Evolutionary conservation across 805 yeast species (phyloP), one percentile per base, ranked within the genome.

Genomic region (Pichia gijzeniarum): DNA sequence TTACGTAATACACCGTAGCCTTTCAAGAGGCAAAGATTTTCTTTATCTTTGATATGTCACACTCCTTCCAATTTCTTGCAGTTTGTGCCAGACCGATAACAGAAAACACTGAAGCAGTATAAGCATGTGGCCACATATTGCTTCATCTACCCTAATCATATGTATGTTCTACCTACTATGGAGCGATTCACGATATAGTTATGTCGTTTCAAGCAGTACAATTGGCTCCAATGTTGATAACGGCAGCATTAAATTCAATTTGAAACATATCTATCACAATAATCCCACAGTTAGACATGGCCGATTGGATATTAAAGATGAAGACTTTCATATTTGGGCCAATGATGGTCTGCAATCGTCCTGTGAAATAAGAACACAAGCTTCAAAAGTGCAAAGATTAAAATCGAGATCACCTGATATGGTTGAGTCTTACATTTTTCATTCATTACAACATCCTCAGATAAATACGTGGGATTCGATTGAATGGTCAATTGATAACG

Each of bases 371-470:
- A 54, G 47, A n/a, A 45, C 54, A 1, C 16, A 46, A 14, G n/a
- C 35, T 1, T 44, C 54, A 4, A 27, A 51, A 21, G 45, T 56
- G 13, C 53, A 62, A 16, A 63, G 85, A 42, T 50, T 80, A 52
- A 55, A 54, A 2, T 62, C 73, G 33, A 61, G 83, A 17, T 62
- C 69, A 38, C 90, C 90, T 0, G 79, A 76, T 37, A 77, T 74
- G 57, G 67, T 86, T 46, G 89, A 84, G 56, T 72, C 82, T 2
- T 85, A 82, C 58, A 60, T 85, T 38, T 71, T 74, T 16, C 80
- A 73, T 59, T 80, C 87, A 1, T 59, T 72, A 43, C 61, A 64
- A 13, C 25, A 42, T 16, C 50, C 70, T 70, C 3, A 61, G 51
- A 14, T 59, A 60, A 3, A 63, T 68, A 18, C 57, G 63, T 14